Evolutionary conservation across 805 yeast species (phyloP).

Genomic region (Candida koratica): DNA sequence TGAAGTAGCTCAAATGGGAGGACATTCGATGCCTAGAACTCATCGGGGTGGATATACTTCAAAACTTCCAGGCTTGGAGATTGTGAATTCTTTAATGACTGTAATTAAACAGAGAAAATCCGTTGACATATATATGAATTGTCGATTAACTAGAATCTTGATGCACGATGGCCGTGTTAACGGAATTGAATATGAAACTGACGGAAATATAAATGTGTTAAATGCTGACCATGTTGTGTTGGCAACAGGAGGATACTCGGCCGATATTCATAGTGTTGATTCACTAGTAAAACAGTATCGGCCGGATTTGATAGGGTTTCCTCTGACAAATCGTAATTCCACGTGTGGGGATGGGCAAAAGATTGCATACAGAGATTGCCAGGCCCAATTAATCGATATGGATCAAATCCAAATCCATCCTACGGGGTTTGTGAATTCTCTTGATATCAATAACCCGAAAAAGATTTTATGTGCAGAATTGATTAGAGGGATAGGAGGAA

Average conservation of each 20-base stretch:
- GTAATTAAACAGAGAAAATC: constrained; percentile 30
- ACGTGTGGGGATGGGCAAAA: constrained; percentile 60
- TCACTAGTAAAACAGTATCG: constrained; percentile 37
- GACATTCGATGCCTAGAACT: constrained; percentile 39
- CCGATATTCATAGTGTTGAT: constrained; percentile 34
- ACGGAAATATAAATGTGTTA: constrained; percentile 7
- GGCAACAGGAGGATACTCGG: constrained; percentile 60
- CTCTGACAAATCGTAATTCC: constrained; percentile 55
- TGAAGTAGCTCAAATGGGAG: constrained; percentile 34
- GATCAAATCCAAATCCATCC: constrained; percentile 60
- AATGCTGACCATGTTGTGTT: constrained; percentile 35
- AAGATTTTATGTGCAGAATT: constrained; percentile 61
- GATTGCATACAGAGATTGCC: constrained; percentile 39
- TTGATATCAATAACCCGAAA: constrained; percentile 20
- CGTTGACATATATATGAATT: constrained; percentile 16
- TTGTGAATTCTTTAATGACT: constrained; percentile 44
- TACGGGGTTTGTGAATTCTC: constrained; percentile 51
- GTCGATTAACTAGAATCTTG: constrained; percentile 17
- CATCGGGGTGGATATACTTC: constrained; percentile 36
- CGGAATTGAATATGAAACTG: constrained; percentile 39
- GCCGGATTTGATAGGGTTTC: constrained; percentile 43
- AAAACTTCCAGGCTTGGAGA: constrained; percentile 59
- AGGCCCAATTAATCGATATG: constrained; percentile 53
- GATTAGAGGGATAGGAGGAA: constrained; percentile 56
- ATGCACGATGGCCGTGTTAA: constrained; percentile 30